A percentile compares a stretch with the other conserved stretches of the same genome.
These are phyloP conservation scores for Agaricus bisporus DNA, from an alignment of 768 basidiomycete species.

Conservation along the genomic window DNA sequence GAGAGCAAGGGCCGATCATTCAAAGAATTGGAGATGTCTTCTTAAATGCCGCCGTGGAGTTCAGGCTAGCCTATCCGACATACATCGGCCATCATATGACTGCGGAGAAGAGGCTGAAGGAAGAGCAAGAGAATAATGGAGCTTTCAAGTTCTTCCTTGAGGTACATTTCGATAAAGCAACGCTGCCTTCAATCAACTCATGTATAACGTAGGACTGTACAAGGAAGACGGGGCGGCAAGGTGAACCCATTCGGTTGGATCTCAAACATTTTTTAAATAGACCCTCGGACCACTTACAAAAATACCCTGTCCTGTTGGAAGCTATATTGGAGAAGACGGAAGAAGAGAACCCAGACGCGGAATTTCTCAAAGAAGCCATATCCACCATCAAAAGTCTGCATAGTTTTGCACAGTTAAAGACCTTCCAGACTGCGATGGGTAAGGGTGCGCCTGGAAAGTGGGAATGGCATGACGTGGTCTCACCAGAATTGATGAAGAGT, in stretches of 20 bases:
- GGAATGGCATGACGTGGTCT: conserved; percentile 86
- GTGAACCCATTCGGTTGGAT: conserved; percentile 44
- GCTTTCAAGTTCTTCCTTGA: conserved; percentile 83
- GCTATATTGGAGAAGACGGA: conserved; percentile 83
- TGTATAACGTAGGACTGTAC: conserved; percentile 31
- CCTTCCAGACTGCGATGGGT: conserved; percentile 88
- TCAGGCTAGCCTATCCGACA: conserved; percentile 77
- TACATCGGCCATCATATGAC: conserved; percentile 82
- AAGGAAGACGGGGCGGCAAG: conserved; percentile 29
- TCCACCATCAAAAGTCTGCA: conserved; percentile 79
- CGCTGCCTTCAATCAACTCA: background rate
- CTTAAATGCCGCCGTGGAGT: conserved; percentile 80
- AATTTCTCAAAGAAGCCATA: conserved; percentile 76
- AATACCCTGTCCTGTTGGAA: conserved; percentile 80
- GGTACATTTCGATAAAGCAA: conserved; percentile 32
- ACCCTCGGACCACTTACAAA: conserved; percentile 80
- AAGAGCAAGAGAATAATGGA: conserved; percentile 76
- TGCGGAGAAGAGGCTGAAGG: conserved; percentile 82
- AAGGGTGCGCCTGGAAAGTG: conserved; percentile 73
- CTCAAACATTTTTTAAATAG: conserved; percentile 71
- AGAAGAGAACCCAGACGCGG: conserved; percentile 74
- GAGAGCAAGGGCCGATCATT: conserved; percentile 79
- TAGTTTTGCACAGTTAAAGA: conserved; percentile 72
- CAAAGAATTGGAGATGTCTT: conserved; percentile 86
- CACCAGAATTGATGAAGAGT: conserved; percentile 49